phyloP scores from a whole-genome alignment of 192 early-diverging fungal genomes.

The Spizellomyces punctatus region DNA sequence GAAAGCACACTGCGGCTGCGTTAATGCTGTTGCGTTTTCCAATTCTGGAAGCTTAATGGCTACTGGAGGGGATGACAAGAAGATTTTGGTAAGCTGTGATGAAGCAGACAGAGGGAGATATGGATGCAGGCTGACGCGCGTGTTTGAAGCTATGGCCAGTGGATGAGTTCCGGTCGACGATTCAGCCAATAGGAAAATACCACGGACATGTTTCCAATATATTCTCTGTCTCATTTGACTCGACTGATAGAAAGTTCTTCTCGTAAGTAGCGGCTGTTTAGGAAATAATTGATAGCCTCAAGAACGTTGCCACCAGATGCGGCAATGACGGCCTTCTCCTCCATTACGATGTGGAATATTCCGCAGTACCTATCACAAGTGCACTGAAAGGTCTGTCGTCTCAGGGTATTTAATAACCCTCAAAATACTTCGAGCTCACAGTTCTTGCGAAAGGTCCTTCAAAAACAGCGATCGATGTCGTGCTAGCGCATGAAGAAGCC shows the following conservation, averaged over 20 bases:
- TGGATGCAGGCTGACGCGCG: no score
- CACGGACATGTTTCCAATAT: constrained; percentile 21
- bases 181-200: constrained; percentile 7
- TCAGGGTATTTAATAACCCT: no score
- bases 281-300: not conserved
- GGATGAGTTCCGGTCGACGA: no score
- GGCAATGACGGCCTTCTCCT: constrained; percentile 27
- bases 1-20: constrained; percentile 30
- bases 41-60: constrained; percentile 12
- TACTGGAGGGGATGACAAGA: constrained; percentile 24
- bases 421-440: no score
- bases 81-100: constrained; percentile 11
- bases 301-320: not conserved
- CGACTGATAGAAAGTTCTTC: not conserved
- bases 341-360: constrained; percentile 14
- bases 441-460: not conserved
- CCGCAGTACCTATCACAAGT: constrained; percentile 1
- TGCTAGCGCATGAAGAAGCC: constrained; percentile 15
- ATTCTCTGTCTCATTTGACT: constrained; percentile 25
- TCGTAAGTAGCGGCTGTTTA: constrained; percentile 13
- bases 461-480: not conserved
- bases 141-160: no score
- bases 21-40: constrained; percentile 26
- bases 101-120: not conserved
- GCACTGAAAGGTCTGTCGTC: not conserved